Percentiles rank a stretch among this genome's conserved stretches.
Evolutionary conservation across 495 filamentous ascomycete genomes (phyloP).

Genomic region (Podospora pseudoanserina): DNA sequence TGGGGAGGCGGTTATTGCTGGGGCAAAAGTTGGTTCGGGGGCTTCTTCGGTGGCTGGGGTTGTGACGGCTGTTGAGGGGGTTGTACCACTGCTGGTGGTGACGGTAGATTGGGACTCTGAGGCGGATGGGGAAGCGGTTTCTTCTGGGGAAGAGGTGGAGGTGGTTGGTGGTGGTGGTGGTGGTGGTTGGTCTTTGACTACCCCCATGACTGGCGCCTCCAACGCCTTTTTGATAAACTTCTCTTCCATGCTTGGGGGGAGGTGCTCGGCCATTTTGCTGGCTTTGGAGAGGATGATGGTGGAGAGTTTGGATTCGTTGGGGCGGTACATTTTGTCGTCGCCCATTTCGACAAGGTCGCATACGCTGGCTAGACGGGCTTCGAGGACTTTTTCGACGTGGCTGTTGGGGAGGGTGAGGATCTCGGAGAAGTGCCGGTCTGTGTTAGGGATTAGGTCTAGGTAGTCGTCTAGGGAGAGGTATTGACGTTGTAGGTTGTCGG

Average conservation of each 20-base stretch:
- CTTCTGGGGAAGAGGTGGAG: neutral
- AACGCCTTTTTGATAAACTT: slow-evolving; percentile 73
- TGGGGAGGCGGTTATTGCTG: slow-evolving; percentile 47
- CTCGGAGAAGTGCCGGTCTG: slow-evolving; percentile 53
- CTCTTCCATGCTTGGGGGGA: slow-evolving; percentile 83
- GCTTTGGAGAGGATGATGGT: slow-evolving; percentile 67
- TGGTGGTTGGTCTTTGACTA: slow-evolving; percentile 23
- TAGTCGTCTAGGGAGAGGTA: slow-evolving; percentile 81
- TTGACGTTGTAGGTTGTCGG: slow-evolving; percentile 34
- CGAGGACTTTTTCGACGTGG: slow-evolving; percentile 31
- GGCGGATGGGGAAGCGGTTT: slow-evolving; percentile 15
- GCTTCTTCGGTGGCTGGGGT: slow-evolving; percentile 32
- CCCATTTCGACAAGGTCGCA: slow-evolving; percentile 79
- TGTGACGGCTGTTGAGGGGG: slow-evolving; percentile 40
- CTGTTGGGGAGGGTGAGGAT: slow-evolving; percentile 48
- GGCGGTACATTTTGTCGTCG: slow-evolving; percentile 76
- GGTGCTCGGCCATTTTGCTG: slow-evolving; percentile 57
- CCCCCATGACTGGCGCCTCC: slow-evolving; percentile 64
- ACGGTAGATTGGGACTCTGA: slow-evolving; percentile 35
- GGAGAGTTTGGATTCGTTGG: slow-evolving; percentile 68
- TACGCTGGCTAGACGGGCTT: slow-evolving; percentile 52
- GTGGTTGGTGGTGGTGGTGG: neutral
- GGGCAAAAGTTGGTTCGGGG: slow-evolving; percentile 29
- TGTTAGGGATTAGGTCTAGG: slow-evolving; percentile 59
- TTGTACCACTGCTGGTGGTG: slow-evolving; percentile 11